These are phyloP conservation scores for Carex arenaria DNA, from an alignment of 202 grass and related monocot genomes.

Conservation along the genomic window DNA sequence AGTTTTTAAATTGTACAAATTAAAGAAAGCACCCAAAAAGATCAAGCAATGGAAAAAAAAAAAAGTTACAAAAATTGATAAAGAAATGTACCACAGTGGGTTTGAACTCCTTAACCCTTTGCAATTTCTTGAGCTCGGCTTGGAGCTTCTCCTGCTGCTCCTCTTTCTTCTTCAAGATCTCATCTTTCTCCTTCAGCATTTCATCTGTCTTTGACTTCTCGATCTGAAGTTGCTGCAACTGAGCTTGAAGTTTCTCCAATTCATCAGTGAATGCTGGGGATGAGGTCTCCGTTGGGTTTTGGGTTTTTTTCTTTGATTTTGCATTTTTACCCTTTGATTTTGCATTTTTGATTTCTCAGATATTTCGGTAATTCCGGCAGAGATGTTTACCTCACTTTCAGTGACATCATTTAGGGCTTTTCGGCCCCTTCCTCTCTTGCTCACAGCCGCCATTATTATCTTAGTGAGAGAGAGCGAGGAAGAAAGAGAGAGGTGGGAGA, in stretches of 20 bases:
- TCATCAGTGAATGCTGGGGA: conserved; percentile 32
- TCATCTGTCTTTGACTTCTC: conserved; percentile 85
- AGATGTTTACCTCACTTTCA: conserved; percentile 75
- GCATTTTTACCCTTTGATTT: conserved; percentile 35
- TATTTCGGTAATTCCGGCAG: conserved; percentile 30
- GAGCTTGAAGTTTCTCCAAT: conserved; percentile 59
- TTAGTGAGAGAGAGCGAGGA: neutral
- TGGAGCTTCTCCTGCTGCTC: conserved; percentile 60
- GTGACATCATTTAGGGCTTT: conserved; percentile 55
- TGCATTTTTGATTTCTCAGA: neutral
- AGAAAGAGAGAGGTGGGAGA: neutral
- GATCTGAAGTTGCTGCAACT: conserved; percentile 64
- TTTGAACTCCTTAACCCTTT: conserved; percentile 85
- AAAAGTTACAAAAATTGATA: neutral
- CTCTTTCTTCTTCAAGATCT: conserved; percentile 61
- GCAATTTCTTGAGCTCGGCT: conserved; percentile 68
- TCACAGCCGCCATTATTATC: conserved; percentile 2
- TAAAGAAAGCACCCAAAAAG: neutral
- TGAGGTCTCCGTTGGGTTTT: neutral
- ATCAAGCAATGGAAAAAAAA: neutral
- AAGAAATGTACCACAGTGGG: conserved; percentile 64
- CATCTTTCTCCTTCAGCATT: conserved; percentile 71
- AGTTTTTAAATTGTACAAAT: neutral
- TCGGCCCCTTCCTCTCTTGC: conserved; percentile 46
- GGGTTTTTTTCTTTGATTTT: conserved; percentile 28